These are phyloP conservation scores for Psidium guajava DNA, from an alignment of 345 rosid species.

Conservation along the genomic window DNA sequence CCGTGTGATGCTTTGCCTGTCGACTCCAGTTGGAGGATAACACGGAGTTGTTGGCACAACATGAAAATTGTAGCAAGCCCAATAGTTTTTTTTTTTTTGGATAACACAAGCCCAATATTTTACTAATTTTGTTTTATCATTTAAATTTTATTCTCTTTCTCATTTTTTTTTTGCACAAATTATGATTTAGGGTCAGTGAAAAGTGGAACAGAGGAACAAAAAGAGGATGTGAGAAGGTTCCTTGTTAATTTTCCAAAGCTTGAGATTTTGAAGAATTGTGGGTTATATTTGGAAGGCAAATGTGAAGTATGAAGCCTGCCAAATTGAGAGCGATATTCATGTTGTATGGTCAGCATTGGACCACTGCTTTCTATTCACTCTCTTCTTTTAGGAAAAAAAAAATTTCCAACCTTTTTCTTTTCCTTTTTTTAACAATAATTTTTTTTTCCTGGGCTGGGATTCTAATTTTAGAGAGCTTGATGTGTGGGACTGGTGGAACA, in stretches of 20 bases:
- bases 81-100: background rate
- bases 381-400: background rate
- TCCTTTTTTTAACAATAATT: background rate
- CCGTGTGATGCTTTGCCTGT: background rate
- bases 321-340: background rate
- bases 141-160: background rate
- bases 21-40: background rate
- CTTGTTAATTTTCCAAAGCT: background rate
- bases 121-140: background rate
- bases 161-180: background rate
- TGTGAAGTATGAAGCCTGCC: background rate
- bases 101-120: background rate
- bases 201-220: background rate
- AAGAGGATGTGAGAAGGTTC: background rate
- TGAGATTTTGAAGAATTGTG: background rate
- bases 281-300: background rate
- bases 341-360: background rate
- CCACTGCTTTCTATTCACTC: background rate
- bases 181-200: background rate
- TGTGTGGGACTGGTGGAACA: too few relatives aligned
- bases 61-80: background rate
- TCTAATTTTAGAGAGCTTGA: background rate
- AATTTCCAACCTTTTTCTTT: background rate
- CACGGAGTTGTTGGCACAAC: background rate
- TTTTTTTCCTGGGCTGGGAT: background rate